Conservation (phyloP, 1,139 yeast genomes). For the Magnusiomyces ingens region DNA sequence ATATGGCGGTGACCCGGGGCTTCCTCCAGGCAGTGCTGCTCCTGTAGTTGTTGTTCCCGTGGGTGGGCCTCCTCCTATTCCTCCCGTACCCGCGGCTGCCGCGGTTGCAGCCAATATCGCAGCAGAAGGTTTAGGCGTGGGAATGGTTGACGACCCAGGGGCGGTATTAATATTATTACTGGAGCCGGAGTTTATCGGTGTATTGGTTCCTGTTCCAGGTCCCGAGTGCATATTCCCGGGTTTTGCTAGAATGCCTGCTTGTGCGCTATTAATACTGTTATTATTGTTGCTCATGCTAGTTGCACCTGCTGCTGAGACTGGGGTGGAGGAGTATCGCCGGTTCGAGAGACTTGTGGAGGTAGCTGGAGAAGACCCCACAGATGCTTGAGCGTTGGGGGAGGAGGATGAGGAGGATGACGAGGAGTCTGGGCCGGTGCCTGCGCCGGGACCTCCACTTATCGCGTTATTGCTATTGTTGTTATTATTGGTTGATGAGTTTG, state of each 20-base stretch:
- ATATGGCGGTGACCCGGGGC: not conserved
- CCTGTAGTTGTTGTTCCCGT: no score
- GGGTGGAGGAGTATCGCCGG: not conserved
- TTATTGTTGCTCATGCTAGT: not conserved
- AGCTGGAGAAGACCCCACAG: not conserved
- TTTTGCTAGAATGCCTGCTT: not conserved
- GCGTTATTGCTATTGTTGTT: no score
- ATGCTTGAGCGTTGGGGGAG: conserved; percentile 4
- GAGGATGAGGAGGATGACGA: conserved; percentile 12
- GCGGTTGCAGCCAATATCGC: not conserved
- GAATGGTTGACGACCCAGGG: no score
- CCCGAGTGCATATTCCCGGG: not conserved
- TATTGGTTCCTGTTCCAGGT: not conserved
- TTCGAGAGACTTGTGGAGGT: not conserved
- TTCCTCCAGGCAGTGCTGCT: no score
- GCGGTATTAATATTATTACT: not conserved
- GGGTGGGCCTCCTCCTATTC: no score
- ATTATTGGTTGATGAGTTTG: no score
- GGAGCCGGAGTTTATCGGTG: not conserved
- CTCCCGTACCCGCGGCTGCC: not conserved
- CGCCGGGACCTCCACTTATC: no score
- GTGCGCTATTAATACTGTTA: not conserved
- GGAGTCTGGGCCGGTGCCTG: conserved; percentile 1
- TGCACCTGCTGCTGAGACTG: not conserved
- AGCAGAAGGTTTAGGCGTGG: not conserved